phyloP scores from a whole-genome alignment of 176 grass and related monocot genomes.

The Aegilops speltoides region DNA sequence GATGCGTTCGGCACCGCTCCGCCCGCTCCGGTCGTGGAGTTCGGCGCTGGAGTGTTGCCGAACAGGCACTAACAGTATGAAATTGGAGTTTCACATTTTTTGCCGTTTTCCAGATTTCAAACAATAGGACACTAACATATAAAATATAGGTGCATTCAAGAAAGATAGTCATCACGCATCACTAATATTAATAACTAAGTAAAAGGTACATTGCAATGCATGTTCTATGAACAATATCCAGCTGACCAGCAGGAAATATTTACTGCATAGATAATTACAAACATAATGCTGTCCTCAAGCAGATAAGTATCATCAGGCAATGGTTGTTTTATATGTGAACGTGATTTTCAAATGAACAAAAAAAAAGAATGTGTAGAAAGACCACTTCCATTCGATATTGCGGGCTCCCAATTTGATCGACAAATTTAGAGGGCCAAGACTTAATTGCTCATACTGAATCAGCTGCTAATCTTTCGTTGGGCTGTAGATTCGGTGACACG shows the following conservation, averaged over 20 bases:
- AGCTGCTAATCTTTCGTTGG: neutral
- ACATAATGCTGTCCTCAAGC: neutral
- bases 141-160: neutral
- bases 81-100: slow-evolving; percentile 4
- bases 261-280: slow-evolving; percentile 23
- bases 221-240: slow-evolving; percentile 17
- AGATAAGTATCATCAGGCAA: slow-evolving; percentile 10
- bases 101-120: slow-evolving; percentile 25
- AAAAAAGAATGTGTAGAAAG: neutral
- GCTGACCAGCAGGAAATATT: neutral
- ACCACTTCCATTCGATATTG: neutral
- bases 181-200: slow-evolving; percentile 13
- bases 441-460: neutral
- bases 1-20: too few species aligned
- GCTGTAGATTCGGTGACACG: neutral
- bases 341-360: slow-evolving; percentile 12
- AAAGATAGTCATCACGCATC: neutral
- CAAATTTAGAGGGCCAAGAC: neutral
- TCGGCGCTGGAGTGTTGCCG: too few species aligned
- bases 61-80: neutral
- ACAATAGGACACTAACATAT: neutral
- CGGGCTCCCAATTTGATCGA: neutral
- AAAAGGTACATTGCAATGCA: neutral
- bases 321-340: neutral
- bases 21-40: too few species aligned